Conservation (phyloP, 2,329 filamentous ascomycete genomes). For the Grosmannia penicillata region DNA sequence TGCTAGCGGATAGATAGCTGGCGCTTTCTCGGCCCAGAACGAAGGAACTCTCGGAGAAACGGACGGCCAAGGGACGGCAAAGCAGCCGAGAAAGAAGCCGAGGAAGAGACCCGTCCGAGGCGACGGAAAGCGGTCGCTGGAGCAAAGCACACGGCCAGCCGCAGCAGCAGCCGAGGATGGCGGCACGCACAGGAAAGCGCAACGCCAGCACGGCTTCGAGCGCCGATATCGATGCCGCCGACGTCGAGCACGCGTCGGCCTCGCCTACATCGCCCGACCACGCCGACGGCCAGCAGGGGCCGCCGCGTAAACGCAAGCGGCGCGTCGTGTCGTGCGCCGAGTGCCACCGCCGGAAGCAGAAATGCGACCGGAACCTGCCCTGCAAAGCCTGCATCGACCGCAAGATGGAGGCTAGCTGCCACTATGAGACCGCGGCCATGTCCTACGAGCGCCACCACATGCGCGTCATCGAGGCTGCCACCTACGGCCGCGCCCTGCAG, state of each 20-base stretch:
- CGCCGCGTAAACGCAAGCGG: constrained; percentile 40
- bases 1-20: too few relatives aligned
- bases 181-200: constrained; percentile 6
- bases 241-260: too few relatives aligned
- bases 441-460: constrained; percentile 21
- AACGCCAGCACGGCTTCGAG: constrained; percentile 1
- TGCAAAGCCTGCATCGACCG: constrained; percentile 45
- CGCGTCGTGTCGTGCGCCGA: constrained; percentile 49
- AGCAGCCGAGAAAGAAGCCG: too few relatives aligned
- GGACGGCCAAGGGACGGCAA: too few relatives aligned
- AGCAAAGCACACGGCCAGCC: too few relatives aligned
- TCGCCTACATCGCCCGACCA: not conserved
- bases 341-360: constrained; percentile 49
- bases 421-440: constrained; percentile 38
- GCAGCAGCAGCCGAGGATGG: not conserved
- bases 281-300: constrained; percentile 15
- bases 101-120: too few relatives aligned
- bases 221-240: not conserved
- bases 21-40: too few relatives aligned
- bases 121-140: too few relatives aligned
- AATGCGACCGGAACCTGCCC: constrained; percentile 45
- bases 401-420: constrained; percentile 39
- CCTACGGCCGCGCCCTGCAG: constrained; percentile 9
- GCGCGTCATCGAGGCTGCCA: constrained; percentile 8
- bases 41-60: too few relatives aligned